Evolutionary conservation across 371 early-diverging fungal genomes (phyloP), one percentile per base, ranked within the genome.

Genomic region (Mucor mucedo): DNA sequence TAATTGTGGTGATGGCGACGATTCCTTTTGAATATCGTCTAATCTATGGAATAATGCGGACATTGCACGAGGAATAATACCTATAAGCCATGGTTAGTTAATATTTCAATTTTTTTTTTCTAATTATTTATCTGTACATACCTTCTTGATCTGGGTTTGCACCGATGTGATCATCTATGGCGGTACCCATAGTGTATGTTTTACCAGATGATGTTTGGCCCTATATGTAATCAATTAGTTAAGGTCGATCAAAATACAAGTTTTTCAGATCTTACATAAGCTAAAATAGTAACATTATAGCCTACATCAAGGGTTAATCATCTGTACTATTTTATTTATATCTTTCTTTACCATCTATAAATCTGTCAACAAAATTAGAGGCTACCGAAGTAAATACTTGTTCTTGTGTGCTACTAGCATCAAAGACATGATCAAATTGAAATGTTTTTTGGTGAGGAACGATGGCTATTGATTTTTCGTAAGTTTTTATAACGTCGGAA

Each of bases 151-250:
- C 75, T 52, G 79, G 64, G 60, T 88, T 76, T 10, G 65, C 52
- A 30, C 65, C 61, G 10, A 77, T 70, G 56, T 85, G 79, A 33
- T 87, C 89, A 62, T 91, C 87, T 7, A 87, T 77, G 13, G 84
- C 90, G 27, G 95, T 93, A 54, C 96, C 95, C 98, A 99, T 99
- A 14, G 99, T 99, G 70, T 94, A 96, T 7, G 99, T 99, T 84
- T 99, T 99, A 47, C 99, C 99, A 33, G 94, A 92, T 6, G 94
- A 93, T 10, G 94, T 93, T 83, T 98, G 95, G 13, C 93, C 83
- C 83, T 82, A 66, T 49, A 59, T 55, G 30, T 32, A 53, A 49
- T 35, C 35, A 6, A 35, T 35, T 35, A 13, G 8, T 53, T 28
- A 52, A 35, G n/a, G 13, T 39, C 55, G 28, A 52, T 47, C 55